Conservation (phyloP, 306 rosid genomes). For the Dryas alaskensis region DNA sequence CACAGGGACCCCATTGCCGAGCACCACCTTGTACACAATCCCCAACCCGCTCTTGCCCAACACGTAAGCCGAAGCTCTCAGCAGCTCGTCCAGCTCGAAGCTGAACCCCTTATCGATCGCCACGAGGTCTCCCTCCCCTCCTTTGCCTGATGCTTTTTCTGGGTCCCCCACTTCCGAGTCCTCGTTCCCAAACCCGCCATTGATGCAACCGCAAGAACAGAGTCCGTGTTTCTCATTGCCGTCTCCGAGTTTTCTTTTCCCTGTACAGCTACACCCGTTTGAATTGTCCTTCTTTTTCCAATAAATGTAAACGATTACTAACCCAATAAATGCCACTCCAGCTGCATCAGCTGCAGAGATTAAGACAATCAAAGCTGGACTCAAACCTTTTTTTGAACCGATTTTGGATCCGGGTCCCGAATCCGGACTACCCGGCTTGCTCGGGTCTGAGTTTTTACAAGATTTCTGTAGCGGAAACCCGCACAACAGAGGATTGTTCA, state of each 20-base stretch:
- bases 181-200: slow-evolving; percentile 51
- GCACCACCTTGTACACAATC: slow-evolving; percentile 94
- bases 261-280: slow-evolving; percentile 78
- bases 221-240: slow-evolving; percentile 35
- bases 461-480: slow-evolving; percentile 83
- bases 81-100: slow-evolving; percentile 88
- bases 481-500: slow-evolving; percentile 66
- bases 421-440: slow-evolving; percentile 40
- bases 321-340: slow-evolving; percentile 68
- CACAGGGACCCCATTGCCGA: slow-evolving; percentile 92
- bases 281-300: slow-evolving; percentile 74
- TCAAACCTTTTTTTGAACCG: slow-evolving; percentile 45
- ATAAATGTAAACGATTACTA: slow-evolving; percentile 64
- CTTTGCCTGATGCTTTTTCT: slow-evolving; percentile 40
- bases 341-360: slow-evolving; percentile 89
- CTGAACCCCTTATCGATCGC: slow-evolving; percentile 84
- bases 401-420: slow-evolving; percentile 17
- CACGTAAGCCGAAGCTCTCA: slow-evolving; percentile 93
- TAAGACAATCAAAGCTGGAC: slow-evolving; percentile 67
- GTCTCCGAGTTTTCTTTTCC: slow-evolving; percentile 19
- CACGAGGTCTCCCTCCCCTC: slow-evolving; percentile 74
- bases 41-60: slow-evolving; percentile 96
- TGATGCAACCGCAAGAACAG: slow-evolving; percentile 49
- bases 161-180: slow-evolving; percentile 70
- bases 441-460: slow-evolving; percentile 44